phyloP scores from a whole-genome alignment of 2,329 filamentous ascomycete genomes.

The Chrysoporthe austroafricana region DNA sequence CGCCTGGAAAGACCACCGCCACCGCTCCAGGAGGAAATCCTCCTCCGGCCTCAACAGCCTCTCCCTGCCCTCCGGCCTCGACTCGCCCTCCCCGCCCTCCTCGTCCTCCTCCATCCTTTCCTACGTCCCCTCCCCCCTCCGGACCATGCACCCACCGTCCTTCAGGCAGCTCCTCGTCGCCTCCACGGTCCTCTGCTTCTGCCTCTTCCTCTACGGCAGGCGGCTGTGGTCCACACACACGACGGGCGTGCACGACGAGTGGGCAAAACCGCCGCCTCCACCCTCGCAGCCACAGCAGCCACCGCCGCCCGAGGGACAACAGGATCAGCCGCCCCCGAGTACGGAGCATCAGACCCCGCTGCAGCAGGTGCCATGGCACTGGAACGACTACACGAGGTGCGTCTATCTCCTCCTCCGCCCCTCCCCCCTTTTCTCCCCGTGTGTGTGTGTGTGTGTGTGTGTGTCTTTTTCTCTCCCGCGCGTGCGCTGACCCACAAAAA shows the following conservation, averaged over 20 bases:
- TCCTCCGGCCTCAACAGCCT: slow-evolving; percentile 16
- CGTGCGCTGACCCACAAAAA: neutral
- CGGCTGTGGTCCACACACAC: slow-evolving; percentile 23
- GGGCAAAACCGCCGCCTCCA: slow-evolving; percentile 19
- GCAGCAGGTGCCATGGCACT: slow-evolving; percentile 27
- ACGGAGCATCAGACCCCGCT: slow-evolving; percentile 22
- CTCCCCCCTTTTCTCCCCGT: neutral
- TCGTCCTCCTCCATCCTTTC: slow-evolving; percentile 20
- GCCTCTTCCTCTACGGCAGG: slow-evolving; percentile 29
- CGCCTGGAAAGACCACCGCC: slow-evolving; percentile 11
- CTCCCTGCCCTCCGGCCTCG: neutral
- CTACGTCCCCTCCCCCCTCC: slow-evolving; percentile 17
- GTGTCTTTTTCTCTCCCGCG: too few relatives aligned
- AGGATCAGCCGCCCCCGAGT: neutral
- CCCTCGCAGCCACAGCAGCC: slow-evolving; percentile 11
- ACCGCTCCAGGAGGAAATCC: slow-evolving; percentile 12
- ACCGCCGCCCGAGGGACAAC: slow-evolving; percentile 5
- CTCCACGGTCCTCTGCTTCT: slow-evolving; percentile 27
- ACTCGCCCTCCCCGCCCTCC: neutral
- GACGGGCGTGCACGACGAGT: slow-evolving; percentile 24
- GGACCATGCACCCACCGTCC: slow-evolving; percentile 28
- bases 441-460: too few relatives aligned
- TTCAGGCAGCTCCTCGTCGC: slow-evolving; percentile 27
- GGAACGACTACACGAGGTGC: slow-evolving; percentile 27
- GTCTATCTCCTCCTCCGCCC: neutral